These are phyloP conservation scores for Moesziomyces sp. DNA, from an alignment of 1,284 basidiomycete species.

Conservation along the genomic window DNA sequence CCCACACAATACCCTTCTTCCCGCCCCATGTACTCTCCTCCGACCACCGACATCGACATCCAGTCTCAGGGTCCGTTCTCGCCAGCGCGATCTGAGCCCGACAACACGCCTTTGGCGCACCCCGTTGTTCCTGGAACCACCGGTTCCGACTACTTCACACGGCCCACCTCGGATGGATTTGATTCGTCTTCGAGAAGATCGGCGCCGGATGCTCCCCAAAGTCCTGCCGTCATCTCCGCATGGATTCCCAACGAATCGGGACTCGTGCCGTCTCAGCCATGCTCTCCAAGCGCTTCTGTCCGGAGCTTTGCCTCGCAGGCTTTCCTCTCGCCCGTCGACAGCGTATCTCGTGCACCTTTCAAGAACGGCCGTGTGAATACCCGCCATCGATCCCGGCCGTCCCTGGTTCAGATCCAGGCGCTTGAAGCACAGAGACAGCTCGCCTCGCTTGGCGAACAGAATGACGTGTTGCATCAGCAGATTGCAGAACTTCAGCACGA, in stretches of 20 bases:
- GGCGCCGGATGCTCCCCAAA: not conserved
- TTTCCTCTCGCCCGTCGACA: conserved; percentile 13
- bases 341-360: conserved; percentile 1
- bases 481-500: conserved; percentile 57
- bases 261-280: conserved; percentile 35
- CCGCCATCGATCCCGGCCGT: conserved; percentile 32
- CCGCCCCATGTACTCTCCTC: conserved; percentile 45
- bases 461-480: conserved; percentile 56
- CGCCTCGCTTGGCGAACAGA: conserved; percentile 51
- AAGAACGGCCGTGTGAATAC: conserved; percentile 3
- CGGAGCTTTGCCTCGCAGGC: conserved; percentile 35
- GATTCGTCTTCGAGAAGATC: not conserved
- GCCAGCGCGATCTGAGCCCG: conserved; percentile 15
- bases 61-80: conserved; percentile 21
- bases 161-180: not conserved
- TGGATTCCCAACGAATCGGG: conserved; percentile 42
- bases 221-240: not conserved
- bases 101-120: conserved; percentile 29
- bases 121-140: conserved; percentile 4
- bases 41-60: conserved; percentile 42
- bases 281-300: conserved; percentile 40
- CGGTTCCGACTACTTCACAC: conserved; percentile 29
- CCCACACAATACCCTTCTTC: not conserved
- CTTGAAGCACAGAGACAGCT: conserved; percentile 54
- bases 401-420: conserved; percentile 33